Conservation (phyloP, 2,329 filamentous ascomycete genomes). For the Alternaria solani region DNA sequence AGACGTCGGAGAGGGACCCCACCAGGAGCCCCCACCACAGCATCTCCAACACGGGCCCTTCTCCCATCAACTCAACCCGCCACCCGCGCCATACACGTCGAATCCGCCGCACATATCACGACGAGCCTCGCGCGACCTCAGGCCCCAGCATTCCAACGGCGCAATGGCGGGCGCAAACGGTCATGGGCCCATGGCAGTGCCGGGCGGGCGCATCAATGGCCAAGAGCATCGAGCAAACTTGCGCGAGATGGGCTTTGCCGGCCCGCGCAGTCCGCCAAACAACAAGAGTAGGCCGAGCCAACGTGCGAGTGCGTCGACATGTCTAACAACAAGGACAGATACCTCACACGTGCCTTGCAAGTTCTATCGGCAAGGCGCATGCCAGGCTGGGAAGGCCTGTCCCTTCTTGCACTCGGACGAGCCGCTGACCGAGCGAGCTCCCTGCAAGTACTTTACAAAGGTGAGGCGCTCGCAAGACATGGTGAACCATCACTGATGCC, state of each 20-base stretch:
- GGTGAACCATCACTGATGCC: background rate
- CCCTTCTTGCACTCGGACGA: slow-evolving; percentile 96
- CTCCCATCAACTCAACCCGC: slow-evolving; percentile 38
- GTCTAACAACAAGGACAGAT: slow-evolving; percentile 63
- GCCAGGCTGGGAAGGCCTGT: slow-evolving; percentile 94
- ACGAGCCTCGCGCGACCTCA: slow-evolving; percentile 43
- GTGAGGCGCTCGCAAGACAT: slow-evolving; percentile 57
- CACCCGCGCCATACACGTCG: slow-evolving; percentile 25
- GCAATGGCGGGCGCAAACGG: slow-evolving; percentile 47
- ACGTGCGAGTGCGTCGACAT: background rate
- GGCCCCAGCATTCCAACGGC: slow-evolving; percentile 38
- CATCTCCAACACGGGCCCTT: slow-evolving; percentile 37
- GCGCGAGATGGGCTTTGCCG: slow-evolving; percentile 51
- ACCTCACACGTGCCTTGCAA: slow-evolving; percentile 98
- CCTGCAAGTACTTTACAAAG: slow-evolving; percentile 99
- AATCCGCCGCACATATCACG: slow-evolving; percentile 36
- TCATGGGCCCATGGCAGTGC: slow-evolving; percentile 49
- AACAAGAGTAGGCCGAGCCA: slow-evolving; percentile 54
- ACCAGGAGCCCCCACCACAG: slow-evolving; percentile 43
- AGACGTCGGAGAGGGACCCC: slow-evolving; percentile 38
- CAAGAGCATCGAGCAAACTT: slow-evolving; percentile 41
- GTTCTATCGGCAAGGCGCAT: slow-evolving; percentile 96
- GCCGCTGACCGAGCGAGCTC: slow-evolving; percentile 80
- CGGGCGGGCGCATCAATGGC: slow-evolving; percentile 44
- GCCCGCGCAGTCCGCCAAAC: slow-evolving; percentile 58